Evolutionary conservation across 306 rosid species (phyloP).

Genomic region (Chamaecrista fasciculata): DNA sequence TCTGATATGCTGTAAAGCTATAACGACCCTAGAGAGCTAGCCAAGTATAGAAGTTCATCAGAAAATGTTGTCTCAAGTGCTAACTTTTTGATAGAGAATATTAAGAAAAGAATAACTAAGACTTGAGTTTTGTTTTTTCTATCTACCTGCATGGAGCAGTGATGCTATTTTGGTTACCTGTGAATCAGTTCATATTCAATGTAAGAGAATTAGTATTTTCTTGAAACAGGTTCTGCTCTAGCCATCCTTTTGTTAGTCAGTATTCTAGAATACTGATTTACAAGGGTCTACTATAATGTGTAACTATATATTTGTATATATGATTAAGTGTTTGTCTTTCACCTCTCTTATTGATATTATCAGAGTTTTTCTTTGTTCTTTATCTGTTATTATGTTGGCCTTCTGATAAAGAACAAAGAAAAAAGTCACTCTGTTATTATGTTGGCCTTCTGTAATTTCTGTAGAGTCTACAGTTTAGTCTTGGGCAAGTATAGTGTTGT

Average conservation of each 20-base stretch:
- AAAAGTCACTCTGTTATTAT: too few species aligned
- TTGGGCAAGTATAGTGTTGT: too few species aligned
- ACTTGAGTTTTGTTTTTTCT: constrained; percentile 18
- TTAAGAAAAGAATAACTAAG: constrained; percentile 36
- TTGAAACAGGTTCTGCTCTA: constrained; percentile 21
- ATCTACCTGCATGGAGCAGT: constrained; percentile 24
- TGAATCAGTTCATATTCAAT: constrained; percentile 15
- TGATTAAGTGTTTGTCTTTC: too few species aligned
- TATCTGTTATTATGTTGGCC: too few species aligned
- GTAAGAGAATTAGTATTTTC: constrained; percentile 31
- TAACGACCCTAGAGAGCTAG: constrained; percentile 62
- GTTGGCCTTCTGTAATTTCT: too few species aligned
- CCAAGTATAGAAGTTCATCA: constrained; percentile 42
- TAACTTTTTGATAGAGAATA: constrained; percentile 50
- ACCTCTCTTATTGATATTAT: too few species aligned
- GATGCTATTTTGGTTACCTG: constrained; percentile 13
- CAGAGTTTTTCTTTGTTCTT: too few species aligned
- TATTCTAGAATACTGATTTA: constrained; percentile 8
- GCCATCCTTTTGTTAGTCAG: constrained; percentile 16
- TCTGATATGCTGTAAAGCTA: constrained; percentile 64
- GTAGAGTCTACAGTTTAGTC: too few species aligned
- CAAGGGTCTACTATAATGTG: constrained; percentile 4
- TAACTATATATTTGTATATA: too few species aligned
- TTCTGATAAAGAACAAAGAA: too few species aligned
- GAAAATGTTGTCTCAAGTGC: constrained; percentile 45